Percentiles rank a stretch among this genome's conserved stretches.
Conservation (phyloP, 2,329 filamentous ascomycete species). For the Exophiala xenobiotica region DNA sequence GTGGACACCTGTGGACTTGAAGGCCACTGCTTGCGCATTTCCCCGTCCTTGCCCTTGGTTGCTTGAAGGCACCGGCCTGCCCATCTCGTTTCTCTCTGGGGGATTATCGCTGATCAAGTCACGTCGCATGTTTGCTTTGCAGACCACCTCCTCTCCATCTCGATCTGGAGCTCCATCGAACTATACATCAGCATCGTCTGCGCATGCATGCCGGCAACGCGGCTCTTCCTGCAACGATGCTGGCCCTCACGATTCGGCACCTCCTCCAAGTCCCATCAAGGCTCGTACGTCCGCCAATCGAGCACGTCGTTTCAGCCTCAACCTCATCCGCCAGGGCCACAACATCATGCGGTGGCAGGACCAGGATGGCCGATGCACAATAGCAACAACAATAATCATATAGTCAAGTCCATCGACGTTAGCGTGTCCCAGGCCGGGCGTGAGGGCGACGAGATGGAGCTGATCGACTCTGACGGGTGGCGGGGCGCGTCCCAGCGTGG, state of each 20-base stretch:
- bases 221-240: background rate
- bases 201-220: background rate
- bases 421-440: background rate
- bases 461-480: too few species aligned
- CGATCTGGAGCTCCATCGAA: constrained; percentile 1
- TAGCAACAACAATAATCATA: background rate
- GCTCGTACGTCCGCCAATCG: background rate
- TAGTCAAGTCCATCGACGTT: background rate
- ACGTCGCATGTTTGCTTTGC: background rate
- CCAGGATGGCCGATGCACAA: too few species aligned
- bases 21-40: too few species aligned
- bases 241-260: background rate
- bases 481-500: too few species aligned
- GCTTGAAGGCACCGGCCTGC: background rate
- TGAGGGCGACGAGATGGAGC: background rate
- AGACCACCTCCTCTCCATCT: background rate
- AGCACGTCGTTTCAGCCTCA: background rate
- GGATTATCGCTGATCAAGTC: too few species aligned
- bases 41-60: background rate
- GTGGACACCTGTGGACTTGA: too few species aligned
- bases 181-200: background rate
- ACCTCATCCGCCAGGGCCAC: background rate
- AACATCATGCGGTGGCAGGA: too few species aligned
- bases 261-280: background rate
- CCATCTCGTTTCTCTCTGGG: background rate